Base-by-base conservation (phyloP, 805 yeast genomes). In the Myxozyma nipponensis region DNA sequence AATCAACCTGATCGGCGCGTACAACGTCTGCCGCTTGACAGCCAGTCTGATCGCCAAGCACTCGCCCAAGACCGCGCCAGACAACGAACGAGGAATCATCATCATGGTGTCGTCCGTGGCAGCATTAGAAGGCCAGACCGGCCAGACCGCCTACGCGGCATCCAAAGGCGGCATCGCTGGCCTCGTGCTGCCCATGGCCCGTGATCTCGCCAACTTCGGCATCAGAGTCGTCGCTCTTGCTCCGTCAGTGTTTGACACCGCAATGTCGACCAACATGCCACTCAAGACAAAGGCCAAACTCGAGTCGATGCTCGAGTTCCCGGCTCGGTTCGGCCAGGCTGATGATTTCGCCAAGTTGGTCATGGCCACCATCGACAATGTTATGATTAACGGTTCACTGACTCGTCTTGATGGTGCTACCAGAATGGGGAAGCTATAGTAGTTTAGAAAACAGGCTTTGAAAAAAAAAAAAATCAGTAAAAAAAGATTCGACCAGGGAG, bases 81-180 rank as follows among this genome's bases (percentile, higher is more conserved):
- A 52, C 39, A 41, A 37, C 28, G 57, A 53, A 17, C 54, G 57
- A 26, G 54, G 54, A 19, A 43, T 39, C 3, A 38, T 49, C 39
- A 36, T 50, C 24, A 40, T 39, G 38, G 51, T 53, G 9, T 32
- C 52, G 22, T 53, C 57, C 25, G 54, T 47, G 28, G 45, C 57
- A 19, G 51, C 44, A 22, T n/a, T 41, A 41, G 57, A 52, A 6
- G 57, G 57, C 17, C 57, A 46, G 23, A 32, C 39, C 22, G 54
- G 54, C 28, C 54, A 44, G 21, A 28, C 49, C 28, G 54, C 57
- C 22, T 53, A 53, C 43, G 50, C 44, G 5, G 50, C 69, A 41
- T 49, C 54, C 34, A 53, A 53, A 26, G 54, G 57, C 40, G 54
- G 49, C 6, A 37, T 53, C 23, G 51, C 47, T 17, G 19, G 39